A percentile compares a stretch with the other conserved stretches of the same genome.
These are phyloP conservation scores for Tieghemiomyces parasiticus DNA, from an alignment of 192 early-diverging fungal species.

Conservation along the genomic window DNA sequence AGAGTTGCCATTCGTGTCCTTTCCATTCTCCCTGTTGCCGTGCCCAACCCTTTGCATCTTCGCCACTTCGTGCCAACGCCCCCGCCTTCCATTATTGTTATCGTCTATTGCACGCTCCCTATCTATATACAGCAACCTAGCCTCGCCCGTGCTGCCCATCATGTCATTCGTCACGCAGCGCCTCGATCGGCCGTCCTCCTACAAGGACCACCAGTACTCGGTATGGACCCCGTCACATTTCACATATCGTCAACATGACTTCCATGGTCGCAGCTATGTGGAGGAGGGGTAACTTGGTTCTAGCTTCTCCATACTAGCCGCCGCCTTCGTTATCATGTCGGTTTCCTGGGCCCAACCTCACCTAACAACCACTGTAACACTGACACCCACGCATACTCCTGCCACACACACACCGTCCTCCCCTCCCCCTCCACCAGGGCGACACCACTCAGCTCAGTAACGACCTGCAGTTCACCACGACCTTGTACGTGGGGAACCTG, in stretches of 20 bases:
- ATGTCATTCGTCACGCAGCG: slow-evolving; percentile 51
- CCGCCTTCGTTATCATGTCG: neutral
- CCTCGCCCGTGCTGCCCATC: no score
- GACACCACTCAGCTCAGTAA: slow-evolving; percentile 18
- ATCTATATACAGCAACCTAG: no score
- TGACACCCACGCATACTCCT: slow-evolving; percentile 21
- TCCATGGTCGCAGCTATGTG: slow-evolving; percentile 11
- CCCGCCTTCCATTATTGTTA: no score
- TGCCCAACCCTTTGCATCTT: no score
- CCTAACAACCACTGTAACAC: neutral
- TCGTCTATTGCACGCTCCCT: no score
- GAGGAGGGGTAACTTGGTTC: slow-evolving; percentile 13
- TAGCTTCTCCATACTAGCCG: neutral
- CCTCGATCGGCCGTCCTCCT: slow-evolving; percentile 65
- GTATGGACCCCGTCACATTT: slow-evolving; percentile 15
- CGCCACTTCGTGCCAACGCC: no score
- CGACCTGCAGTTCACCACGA: slow-evolving; percentile 38
- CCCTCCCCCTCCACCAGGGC: slow-evolving; percentile 4
- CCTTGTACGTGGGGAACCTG: slow-evolving; percentile 93
- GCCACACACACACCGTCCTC: slow-evolving; percentile 32
- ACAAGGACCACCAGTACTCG: slow-evolving; percentile 71
- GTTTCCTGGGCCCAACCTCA: neutral
- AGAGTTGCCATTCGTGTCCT: no score
- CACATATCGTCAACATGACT: neutral
- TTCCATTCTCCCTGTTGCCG: no score